Percentiles rank a stretch among this genome's conserved stretches.
Evolutionary conservation across 495 filamentous ascomycete genomes (phyloP).

Genomic region (Endocarpon pusillum): DNA sequence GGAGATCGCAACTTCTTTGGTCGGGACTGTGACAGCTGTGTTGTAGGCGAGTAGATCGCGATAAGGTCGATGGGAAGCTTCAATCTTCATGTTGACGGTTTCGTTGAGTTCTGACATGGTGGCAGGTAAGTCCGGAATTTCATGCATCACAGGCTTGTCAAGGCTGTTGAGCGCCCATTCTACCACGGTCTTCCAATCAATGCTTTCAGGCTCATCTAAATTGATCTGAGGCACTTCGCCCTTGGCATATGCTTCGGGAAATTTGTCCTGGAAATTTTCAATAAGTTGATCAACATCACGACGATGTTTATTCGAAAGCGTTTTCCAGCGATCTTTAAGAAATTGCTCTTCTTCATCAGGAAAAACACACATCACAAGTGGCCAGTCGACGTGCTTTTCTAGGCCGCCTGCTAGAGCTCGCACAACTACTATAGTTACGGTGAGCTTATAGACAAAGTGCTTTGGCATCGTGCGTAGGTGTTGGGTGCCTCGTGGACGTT

Average conservation of each 20-base stretch:
- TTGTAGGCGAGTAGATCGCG: conserved; percentile 28
- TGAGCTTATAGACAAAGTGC: conserved; percentile 22
- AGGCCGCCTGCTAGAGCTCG: conserved; percentile 58
- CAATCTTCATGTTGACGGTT: conserved; percentile 13
- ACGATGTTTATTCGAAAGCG: conserved; percentile 37
- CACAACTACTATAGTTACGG: conserved; percentile 57
- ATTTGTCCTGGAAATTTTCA: conserved; percentile 58
- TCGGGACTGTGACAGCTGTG: conserved; percentile 15
- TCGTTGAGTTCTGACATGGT: conserved; percentile 32
- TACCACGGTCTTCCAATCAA: conserved; percentile 62
- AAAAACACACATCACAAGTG: conserved; percentile 47
- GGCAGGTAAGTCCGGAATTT: conserved; percentile 32
- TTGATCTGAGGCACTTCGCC: conserved; percentile 52
- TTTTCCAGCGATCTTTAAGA: conserved; percentile 44
- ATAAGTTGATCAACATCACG: conserved; percentile 51
- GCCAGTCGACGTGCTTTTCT: conserved; percentile 55
- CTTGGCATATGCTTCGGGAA: conserved; percentile 56
- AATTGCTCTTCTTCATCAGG: conserved; percentile 37
- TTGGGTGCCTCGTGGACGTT: not conserved
- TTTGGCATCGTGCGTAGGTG: not conserved
- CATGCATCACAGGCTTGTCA: conserved; percentile 21
- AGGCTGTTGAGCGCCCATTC: conserved; percentile 49
- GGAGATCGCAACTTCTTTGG: conserved; percentile 21
- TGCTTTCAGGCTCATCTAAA: conserved; percentile 48
- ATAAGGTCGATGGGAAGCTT: conserved; percentile 9